Evolutionary conservation across 78 protist species (phyloP), one percentile per base, ranked within the genome.

Genomic region (Bigelowiella natans): DNA sequence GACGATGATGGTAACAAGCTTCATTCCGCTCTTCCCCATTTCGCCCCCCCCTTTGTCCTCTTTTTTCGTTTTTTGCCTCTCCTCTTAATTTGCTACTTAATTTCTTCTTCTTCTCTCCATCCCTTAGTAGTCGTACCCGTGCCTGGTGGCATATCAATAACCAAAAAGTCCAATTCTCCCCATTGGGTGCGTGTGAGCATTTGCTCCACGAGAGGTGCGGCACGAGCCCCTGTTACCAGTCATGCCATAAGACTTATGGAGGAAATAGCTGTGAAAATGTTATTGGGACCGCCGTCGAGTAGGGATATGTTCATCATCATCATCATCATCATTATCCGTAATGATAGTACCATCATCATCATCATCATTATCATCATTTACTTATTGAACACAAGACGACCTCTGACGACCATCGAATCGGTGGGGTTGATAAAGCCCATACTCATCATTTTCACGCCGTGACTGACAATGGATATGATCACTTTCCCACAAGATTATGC

Each of bases 131-230:
- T n/a, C n/a, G n/a, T n/a, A n/a, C 98, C 97, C 1, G 99, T 98
- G 83, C 99, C 99, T 0, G 99, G 99, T 31, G 99, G 99, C 94
- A 96, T 87, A 95, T 98, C 99, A 38, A 97, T 51, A 39, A 97
- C 95, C 11, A 98, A 91, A 1, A 64, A 40, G 92, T 98, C 99
- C 1, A 97, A 92, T 3, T 90, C 95, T 26, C 73, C 73, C 73
- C 73, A 51, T 51, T 51, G 73, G 7, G 73, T 51, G 7, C 73
- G 7, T 37, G 87, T 83, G 40, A 90, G 36, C 2, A 90, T 40
- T 88, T 90, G 89, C 85, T 90, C 73, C 83, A 90, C 92, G 34
- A 90, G 1, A n/a, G 86, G 92, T 0, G 92, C 37, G 64, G 82
- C 40, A 7, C 34, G 7, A 26, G 40, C 85, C 30, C 87, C 87